phyloP scores from a whole-genome alignment of 2,329 filamentous ascomycete species.

The Ophiocordyceps australis region DNA sequence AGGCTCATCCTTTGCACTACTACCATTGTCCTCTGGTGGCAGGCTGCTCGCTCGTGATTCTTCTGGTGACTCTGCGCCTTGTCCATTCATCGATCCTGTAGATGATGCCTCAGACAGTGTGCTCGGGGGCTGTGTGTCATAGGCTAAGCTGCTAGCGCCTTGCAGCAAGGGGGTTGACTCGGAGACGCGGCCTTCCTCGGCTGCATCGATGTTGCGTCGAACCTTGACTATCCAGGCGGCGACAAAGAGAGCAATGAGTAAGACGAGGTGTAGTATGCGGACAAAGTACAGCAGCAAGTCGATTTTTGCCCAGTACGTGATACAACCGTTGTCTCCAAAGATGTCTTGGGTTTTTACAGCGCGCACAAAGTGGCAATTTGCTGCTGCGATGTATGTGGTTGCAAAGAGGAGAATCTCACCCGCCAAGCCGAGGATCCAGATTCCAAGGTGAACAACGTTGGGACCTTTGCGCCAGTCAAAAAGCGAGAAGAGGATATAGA shows the following conservation, averaged over 20 bases:
- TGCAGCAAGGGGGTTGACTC: slow-evolving; percentile 49
- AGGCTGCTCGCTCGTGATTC: slow-evolving; percentile 8
- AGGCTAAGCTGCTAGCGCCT: slow-evolving; percentile 14
- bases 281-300: slow-evolving; percentile 49
- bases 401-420: slow-evolving; percentile 58
- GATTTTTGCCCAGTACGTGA: slow-evolving; percentile 23
- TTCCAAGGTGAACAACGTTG: slow-evolving; percentile 57
- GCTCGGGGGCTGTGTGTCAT: slow-evolving; percentile 10
- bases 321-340: slow-evolving; percentile 10
- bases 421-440: slow-evolving; percentile 58
- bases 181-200: slow-evolving; percentile 22
- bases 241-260: slow-evolving; percentile 31
- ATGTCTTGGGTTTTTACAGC: slow-evolving; percentile 10
- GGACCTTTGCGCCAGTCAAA: slow-evolving; percentile 72
- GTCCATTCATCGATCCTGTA: no score
- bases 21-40: slow-evolving; percentile 10
- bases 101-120: no score
- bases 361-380: slow-evolving; percentile 42
- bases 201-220: slow-evolving; percentile 15
- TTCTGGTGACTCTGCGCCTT: neutral
- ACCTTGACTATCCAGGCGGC: slow-evolving; percentile 21
- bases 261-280: slow-evolving; percentile 48
- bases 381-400: slow-evolving; percentile 51
- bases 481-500: slow-evolving; percentile 70
- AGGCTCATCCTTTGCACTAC: slow-evolving; percentile 34